Evolutionary conservation across 202 grass and related monocot genomes (phyloP).

Genomic region (Panicum virgatum): DNA sequence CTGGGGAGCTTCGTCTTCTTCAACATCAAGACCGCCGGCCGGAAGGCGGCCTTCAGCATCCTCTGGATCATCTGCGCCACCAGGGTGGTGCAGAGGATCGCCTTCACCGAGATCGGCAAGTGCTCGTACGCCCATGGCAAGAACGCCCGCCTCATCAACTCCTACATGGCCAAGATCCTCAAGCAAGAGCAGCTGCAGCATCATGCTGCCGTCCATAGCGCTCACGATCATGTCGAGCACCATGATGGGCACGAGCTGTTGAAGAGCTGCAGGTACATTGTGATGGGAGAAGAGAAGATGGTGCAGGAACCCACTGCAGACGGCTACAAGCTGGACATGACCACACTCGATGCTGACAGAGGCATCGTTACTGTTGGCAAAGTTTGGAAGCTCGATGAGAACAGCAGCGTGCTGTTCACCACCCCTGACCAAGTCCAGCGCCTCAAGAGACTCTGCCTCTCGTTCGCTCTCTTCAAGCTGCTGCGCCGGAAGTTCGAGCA

Average conservation of each 20-base stretch:
- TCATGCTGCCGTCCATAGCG: too few relatives aligned
- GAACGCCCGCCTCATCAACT: slow-evolving; percentile 15
- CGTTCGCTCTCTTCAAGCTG: slow-evolving; percentile 41
- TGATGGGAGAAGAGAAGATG: slow-evolving; percentile 31
- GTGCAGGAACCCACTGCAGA: neutral
- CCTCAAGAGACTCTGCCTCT: slow-evolving; percentile 27
- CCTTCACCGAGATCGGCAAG: slow-evolving; percentile 5
- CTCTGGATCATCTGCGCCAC: slow-evolving; percentile 20
- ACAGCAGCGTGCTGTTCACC: too few relatives aligned
- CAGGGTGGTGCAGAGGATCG: neutral
- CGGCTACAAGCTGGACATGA: neutral
- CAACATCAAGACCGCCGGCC: neutral
- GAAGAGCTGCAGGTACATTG: neutral
- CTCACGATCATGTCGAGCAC: too few relatives aligned
- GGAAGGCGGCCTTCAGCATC: slow-evolving; percentile 3
- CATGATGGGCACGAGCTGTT: neutral
- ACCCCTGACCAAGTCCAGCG: neutral
- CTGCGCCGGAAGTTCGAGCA: slow-evolving; percentile 22
- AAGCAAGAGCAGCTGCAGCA: too few relatives aligned
- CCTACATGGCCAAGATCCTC: slow-evolving; percentile 4
- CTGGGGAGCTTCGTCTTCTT: slow-evolving; percentile 27
- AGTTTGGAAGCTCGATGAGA: neutral
- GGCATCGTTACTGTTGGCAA: neutral
- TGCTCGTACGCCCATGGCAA: slow-evolving; percentile 8
- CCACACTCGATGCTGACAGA: accelerated